phyloP scores from a whole-genome alignment of 345 rosid genomes.

The Ceriops zippeliana region DNA sequence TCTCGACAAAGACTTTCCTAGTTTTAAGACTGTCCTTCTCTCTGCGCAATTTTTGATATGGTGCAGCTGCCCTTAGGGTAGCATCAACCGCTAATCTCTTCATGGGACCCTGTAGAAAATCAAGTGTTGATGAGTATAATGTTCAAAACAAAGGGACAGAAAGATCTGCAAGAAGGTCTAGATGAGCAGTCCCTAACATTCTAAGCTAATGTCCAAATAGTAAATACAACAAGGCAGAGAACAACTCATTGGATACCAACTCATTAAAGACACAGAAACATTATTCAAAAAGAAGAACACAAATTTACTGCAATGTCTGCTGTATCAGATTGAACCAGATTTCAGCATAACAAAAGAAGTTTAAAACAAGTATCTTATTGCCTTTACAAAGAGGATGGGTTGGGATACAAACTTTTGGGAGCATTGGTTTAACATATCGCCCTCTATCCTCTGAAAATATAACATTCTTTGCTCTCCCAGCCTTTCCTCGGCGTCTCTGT shows the following conservation, averaged over 20 bases:
- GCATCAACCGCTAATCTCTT: conserved; percentile 97
- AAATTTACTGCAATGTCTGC: too few relatives aligned
- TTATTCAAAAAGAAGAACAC: too few relatives aligned
- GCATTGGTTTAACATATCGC: conserved; percentile 95
- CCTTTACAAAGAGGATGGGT: neutral
- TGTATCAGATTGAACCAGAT: neutral
- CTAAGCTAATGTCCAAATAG: too few relatives aligned
- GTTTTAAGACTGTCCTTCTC: conserved; percentile 62
- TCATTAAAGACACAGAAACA: too few relatives aligned
- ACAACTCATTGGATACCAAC: too few relatives aligned
- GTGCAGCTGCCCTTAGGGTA: conserved; percentile 97
- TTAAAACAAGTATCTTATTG: neutral
- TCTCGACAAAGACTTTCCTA: conserved; percentile 92
- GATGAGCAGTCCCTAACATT: neutral
- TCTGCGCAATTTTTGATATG: conserved; percentile 87
- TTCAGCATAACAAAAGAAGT: neutral
- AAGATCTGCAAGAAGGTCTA: neutral
- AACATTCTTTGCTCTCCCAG: conserved; percentile 97
- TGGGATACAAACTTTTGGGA: conserved; percentile 71
- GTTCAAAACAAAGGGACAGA: neutral
- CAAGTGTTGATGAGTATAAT: neutral
- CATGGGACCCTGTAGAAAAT: conserved; percentile 70
- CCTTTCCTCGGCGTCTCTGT: conserved; percentile 80
- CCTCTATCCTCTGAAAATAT: conserved; percentile 98
- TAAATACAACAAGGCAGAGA: too few relatives aligned